These are phyloP conservation scores for Salvia splendens DNA, from an alignment of 257 asterid genomes.

Conservation along the genomic window DNA sequence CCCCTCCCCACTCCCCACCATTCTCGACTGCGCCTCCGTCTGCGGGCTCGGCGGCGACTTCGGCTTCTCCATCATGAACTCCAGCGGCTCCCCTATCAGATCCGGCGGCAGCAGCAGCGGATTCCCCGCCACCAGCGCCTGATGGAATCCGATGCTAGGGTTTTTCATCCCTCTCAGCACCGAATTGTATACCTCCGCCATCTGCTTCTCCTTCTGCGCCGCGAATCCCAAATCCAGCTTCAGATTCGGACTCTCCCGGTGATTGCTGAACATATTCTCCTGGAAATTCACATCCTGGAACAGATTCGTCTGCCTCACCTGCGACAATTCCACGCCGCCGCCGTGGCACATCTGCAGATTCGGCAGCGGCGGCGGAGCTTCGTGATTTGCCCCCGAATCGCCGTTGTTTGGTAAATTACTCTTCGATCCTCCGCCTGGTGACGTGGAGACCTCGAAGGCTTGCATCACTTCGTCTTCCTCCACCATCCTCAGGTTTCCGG, in stretches of 20 bases:
- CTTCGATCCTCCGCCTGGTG: constrained; percentile 32
- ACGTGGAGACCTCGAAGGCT: constrained; percentile 54
- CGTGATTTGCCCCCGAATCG: constrained; percentile 6
- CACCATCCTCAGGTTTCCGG: constrained; percentile 57
- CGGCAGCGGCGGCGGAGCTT: not conserved
- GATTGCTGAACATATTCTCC: constrained; percentile 35
- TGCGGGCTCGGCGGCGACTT: constrained; percentile 29
- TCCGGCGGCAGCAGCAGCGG: constrained; percentile 46
- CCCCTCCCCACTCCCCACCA: constrained; percentile 21
- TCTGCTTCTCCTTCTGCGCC: constrained; percentile 22
- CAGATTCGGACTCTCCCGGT: constrained; percentile 36
- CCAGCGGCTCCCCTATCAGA: constrained; percentile 35
- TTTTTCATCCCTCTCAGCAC: constrained; percentile 25
- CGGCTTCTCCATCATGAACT: constrained; percentile 39
- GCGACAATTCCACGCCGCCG: constrained; percentile 30
- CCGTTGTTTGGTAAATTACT: constrained; percentile 32
- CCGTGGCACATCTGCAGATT: not conserved
- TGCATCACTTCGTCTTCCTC: constrained; percentile 75
- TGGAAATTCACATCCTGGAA: constrained; percentile 40
- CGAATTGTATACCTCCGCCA: constrained; percentile 14
- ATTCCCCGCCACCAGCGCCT: constrained; percentile 41
- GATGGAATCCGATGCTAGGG: constrained; percentile 40
- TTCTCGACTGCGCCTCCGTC: constrained; percentile 30
- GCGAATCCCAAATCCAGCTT: constrained; percentile 31
- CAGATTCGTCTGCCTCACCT: constrained; percentile 13